Base-by-base conservation (phyloP, 2,329 filamentous ascomycete species). In the Ceratocystis alfenasii region DNA sequence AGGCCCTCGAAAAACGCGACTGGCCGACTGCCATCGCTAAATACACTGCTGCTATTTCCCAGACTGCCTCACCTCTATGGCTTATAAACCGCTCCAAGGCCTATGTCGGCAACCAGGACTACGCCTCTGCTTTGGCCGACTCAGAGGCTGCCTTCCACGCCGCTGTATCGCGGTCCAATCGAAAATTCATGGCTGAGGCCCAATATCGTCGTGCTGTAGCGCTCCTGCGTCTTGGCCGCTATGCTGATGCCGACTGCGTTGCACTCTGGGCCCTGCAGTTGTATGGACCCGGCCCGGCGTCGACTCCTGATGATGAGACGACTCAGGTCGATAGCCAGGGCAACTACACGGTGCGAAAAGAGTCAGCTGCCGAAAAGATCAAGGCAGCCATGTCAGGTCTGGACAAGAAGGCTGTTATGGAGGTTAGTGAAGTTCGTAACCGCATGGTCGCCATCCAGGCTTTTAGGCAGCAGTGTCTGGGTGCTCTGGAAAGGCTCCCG, bases 81-180 rank as follows among this genome's bases (percentile, higher is more conserved):
- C 87, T 93, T 69, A 83, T 94, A 69, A 85, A 88, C 70, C 89
- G 93, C 22, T 88, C 90, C 3, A 90, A 86, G 53, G 90, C 90
- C 48, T 87, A 91, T 73, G 81, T 89, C 62, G 83, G 88, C 67
- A 79, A 81, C 1, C 79, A 79, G 69, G 78, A 84, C 63, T 80
- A 83, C 66, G 78, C 83, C 1, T 79, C 82, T 25, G 88, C 90
- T 0, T 81, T 94, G 57, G 78, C 77, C 48, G 88, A 92, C 74
- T 85, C 87, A 46, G 84, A 90, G 69, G 79, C 80, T 61, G 88
- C 86, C 2, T 81, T 88, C 64, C 76, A 81, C 46, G 76, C 81
- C 3, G 87, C 86, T 2, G 78, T 77, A 30, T 80, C 87, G 69
- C 87, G 93, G 50, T 88, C 83, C 41, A 88, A 87, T 71, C 84